These are phyloP conservation scores for Plasmodiophora brassicae DNA, from an alignment of 208 protist genomes.

Conservation along the genomic window DNA sequence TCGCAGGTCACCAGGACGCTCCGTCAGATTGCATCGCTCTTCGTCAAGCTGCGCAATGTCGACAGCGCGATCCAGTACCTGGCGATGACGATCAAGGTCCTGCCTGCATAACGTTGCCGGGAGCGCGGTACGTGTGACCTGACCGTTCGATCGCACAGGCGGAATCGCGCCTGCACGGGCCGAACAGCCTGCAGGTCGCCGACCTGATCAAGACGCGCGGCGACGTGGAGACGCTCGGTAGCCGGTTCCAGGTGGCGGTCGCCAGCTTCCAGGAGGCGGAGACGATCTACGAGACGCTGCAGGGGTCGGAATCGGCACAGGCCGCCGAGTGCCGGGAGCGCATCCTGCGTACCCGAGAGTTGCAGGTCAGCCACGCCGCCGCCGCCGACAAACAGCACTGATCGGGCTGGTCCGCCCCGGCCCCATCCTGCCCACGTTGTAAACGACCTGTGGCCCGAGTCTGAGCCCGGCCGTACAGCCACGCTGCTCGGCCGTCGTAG, in stretches of 20 bases:
- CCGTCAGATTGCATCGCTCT: background rate
- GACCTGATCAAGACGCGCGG: constrained; percentile 2
- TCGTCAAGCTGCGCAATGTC: background rate
- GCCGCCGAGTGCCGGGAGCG: background rate
- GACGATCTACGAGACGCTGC: background rate
- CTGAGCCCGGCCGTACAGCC: too few species aligned
- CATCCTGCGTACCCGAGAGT: background rate
- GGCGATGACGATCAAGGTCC: background rate
- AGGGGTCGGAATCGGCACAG: background rate
- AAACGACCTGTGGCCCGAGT: too few species aligned
- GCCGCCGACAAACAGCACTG: too few species aligned
- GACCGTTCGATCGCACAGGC: too few species aligned
- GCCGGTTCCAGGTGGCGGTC: background rate
- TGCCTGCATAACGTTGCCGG: too few species aligned
- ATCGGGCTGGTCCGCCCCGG: too few species aligned
- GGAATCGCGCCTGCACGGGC: constrained; percentile 20
- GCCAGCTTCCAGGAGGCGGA: background rate
- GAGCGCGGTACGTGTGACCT: too few species aligned
- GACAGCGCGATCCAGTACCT: background rate
- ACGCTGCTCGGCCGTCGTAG: too few species aligned
- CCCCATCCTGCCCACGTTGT: too few species aligned
- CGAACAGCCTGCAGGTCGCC: background rate
- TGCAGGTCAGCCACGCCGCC: too few species aligned
- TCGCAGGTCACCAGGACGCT: constrained; percentile 13
- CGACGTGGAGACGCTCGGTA: background rate